Percentiles rank a stretch among this genome's conserved stretches.
These are phyloP conservation scores for Penicillium frequentans DNA, from an alignment of 2,329 filamentous ascomycete genomes.

Conservation along the genomic window DNA sequence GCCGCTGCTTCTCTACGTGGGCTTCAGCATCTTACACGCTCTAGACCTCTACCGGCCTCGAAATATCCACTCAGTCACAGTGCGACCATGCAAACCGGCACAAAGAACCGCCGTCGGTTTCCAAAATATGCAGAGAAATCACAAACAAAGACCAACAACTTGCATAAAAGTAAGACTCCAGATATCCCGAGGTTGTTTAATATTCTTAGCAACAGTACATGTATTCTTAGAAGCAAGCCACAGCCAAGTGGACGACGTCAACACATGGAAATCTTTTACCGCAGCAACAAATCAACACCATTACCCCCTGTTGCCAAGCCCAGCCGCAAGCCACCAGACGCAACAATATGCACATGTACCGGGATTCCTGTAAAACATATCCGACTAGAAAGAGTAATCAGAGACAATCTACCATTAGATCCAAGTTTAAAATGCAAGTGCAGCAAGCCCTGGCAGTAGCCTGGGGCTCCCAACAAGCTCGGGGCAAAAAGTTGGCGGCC, in stretches of 20 bases:
- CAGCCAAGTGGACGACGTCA: neutral
- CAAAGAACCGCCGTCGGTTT: too few relatives aligned
- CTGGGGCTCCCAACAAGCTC: neutral
- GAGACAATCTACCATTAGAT: neutral
- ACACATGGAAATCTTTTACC: neutral
- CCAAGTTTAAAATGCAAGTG: neutral
- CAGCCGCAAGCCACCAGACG: conserved; percentile 4
- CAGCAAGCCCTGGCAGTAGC: neutral
- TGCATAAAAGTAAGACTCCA: neutral
- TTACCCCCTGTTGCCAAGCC: conserved; percentile 1
- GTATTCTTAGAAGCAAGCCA: conserved; percentile 5
- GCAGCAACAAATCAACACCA: neutral
- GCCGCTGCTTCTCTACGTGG: too few relatives aligned
- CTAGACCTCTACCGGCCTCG: too few relatives aligned
- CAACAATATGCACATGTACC: neutral
- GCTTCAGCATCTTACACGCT: too few relatives aligned
- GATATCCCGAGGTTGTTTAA: neutral
- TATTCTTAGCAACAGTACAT: neutral
- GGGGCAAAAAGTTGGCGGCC: neutral
- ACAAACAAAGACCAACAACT: neutral
- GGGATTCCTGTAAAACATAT: neutral
- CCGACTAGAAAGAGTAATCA: neutral
- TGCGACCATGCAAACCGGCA: too few relatives aligned
- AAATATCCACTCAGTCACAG: too few relatives aligned
- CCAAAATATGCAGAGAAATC: neutral